These are phyloP conservation scores for Penicillium sp. DNA, from an alignment of 2,329 filamentous ascomycete species.

Conservation along the genomic window DNA sequence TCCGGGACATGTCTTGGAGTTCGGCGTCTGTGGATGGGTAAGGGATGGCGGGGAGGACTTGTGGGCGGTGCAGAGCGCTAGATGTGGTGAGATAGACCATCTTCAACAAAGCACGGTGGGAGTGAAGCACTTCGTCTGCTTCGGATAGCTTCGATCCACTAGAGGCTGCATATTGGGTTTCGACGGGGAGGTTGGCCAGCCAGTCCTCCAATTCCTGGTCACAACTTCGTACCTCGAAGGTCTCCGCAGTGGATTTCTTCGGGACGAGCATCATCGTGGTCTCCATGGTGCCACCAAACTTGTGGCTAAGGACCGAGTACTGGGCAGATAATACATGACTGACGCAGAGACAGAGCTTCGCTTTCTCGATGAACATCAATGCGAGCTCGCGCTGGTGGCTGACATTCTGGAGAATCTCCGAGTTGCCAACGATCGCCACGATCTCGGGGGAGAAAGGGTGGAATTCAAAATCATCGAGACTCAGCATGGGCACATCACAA, in stretches of 20 bases:
- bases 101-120: conserved; percentile 83
- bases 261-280: conserved; percentile 86
- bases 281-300: conserved; percentile 69
- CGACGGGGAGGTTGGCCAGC: conserved; percentile 67
- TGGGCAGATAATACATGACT: conserved; percentile 86
- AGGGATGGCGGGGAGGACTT: conserved; percentile 76
- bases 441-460: conserved; percentile 65
- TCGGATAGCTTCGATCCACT: conserved; percentile 55
- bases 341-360: conserved; percentile 83
- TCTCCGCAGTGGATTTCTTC: conserved; percentile 80
- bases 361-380: conserved; percentile 86
- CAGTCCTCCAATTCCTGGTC: conserved; percentile 77
- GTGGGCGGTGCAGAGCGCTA: conserved; percentile 85
- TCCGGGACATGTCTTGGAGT: conserved; percentile 76
- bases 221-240: conserved; percentile 73
- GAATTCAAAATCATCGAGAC: conserved; percentile 80
- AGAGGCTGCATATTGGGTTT: conserved; percentile 68
- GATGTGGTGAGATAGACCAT: conserved; percentile 93
- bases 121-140: conserved; percentile 51
- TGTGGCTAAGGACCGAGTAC: conserved; percentile 85
- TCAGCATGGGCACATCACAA: conserved; percentile 89
- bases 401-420: conserved; percentile 67
- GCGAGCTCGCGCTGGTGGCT: conserved; percentile 75
- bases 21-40: conserved; percentile 58
- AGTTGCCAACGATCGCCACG: conserved; percentile 66